Evolutionary conservation across 78 protist species (phyloP).

Genomic region (Tieghemostelium lacteum): DNA sequence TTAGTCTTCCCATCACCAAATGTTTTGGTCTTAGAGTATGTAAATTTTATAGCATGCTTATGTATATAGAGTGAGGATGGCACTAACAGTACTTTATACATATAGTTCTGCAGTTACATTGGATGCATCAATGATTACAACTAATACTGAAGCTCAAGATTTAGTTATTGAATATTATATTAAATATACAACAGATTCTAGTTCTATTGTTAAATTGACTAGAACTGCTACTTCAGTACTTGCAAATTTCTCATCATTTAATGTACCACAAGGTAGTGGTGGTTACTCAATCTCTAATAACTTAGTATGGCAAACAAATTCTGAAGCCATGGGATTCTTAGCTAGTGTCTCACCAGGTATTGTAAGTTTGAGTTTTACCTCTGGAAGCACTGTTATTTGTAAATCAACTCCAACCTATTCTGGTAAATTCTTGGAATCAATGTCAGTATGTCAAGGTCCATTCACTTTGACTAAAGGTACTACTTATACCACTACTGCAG

Average conservation of each 20-base stretch:
- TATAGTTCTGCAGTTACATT: conserved; percentile 32
- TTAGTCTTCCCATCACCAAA: conserved; percentile 65
- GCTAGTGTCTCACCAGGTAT: conserved; percentile 63
- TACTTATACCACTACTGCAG: conserved; percentile 39
- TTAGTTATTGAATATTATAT: conserved; percentile 11
- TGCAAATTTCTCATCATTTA: conserved; percentile 22
- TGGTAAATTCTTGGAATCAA: conserved; percentile 1
- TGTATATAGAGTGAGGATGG: background rate
- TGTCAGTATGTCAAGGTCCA: conserved; percentile 16
- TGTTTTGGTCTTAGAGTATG: conserved; percentile 23
- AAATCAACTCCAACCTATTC: conserved; percentile 36
- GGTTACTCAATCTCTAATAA: conserved; percentile 16
- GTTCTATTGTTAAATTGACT: conserved; percentile 23
- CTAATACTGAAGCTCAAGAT: background rate
- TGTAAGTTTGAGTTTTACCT: conserved; percentile 2
- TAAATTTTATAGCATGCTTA: background rate
- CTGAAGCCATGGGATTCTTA: conserved; percentile 53
- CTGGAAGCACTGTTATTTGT: conserved; percentile 22
- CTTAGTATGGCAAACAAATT: conserved; percentile 43
- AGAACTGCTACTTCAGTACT: conserved; percentile 48
- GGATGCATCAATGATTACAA: conserved; percentile 12
- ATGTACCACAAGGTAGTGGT: conserved; percentile 58
- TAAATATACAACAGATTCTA: conserved; percentile 12
- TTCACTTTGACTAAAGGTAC: conserved; percentile 45
- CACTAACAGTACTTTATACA: too few species aligned